phyloP scores from a whole-genome alignment of 1,284 basidiomycete species.

The Naganishia albida region DNA sequence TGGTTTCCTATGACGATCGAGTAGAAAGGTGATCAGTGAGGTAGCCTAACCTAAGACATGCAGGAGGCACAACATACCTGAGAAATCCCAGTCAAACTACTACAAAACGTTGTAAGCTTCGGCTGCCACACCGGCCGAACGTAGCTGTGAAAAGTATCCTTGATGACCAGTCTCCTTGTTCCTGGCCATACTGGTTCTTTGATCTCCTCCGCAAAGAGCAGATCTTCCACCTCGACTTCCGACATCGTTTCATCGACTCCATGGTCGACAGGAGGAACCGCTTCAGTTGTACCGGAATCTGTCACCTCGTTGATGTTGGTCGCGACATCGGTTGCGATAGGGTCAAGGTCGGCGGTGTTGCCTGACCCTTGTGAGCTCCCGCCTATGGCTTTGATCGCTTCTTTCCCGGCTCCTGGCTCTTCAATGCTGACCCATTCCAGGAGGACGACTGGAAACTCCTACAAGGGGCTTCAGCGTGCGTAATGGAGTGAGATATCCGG shows the following conservation, averaged over 20 bases:
- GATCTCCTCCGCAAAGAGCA: conserved; percentile 6
- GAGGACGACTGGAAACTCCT: conserved; percentile 65
- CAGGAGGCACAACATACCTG: conserved; percentile 62
- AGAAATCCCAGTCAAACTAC: conserved; percentile 81
- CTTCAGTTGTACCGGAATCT: no score
- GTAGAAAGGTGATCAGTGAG: background rate
- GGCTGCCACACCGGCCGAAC: conserved; percentile 87
- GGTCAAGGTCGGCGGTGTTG: background rate
- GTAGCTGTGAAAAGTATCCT: conserved; percentile 81
- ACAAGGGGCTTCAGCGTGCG: conserved; percentile 8
- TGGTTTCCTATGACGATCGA: conserved; percentile 63
- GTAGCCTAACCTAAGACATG: background rate
- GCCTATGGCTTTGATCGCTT: background rate
- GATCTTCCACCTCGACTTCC: background rate
- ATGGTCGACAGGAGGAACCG: background rate
- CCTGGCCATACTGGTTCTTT: conserved; percentile 32
- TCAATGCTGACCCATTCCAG: conserved; percentile 71
- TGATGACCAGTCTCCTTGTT: conserved; percentile 60
- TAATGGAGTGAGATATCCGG: background rate
- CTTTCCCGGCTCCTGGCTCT: conserved; percentile 43
- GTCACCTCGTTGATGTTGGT: no score
- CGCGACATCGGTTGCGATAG: no score
- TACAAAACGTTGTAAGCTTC: conserved; percentile 78
- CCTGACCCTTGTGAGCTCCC: background rate
- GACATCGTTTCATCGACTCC: background rate